Conservation (phyloP, 139 green algal species). For the Picochlorum costavermella region DNA sequence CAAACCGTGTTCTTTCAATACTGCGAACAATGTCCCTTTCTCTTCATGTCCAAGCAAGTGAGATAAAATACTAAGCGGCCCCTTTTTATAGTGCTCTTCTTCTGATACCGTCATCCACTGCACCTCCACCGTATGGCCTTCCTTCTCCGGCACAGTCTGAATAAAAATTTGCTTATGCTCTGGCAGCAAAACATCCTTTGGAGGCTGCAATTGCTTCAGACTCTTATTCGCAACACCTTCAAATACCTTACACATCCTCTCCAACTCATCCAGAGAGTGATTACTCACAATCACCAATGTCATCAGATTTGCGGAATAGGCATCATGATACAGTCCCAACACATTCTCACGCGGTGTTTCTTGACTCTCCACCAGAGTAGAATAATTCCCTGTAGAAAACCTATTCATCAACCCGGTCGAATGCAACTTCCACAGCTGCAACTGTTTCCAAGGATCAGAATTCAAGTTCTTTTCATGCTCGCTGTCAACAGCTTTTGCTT, state of each 20-base stretch:
- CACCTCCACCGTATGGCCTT: constrained; percentile 69
- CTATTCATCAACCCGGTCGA: constrained; percentile 5
- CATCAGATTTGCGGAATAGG: constrained; percentile 76
- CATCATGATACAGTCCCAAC: constrained; percentile 44
- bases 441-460: constrained; percentile 63
- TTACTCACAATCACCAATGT: constrained; percentile 50
- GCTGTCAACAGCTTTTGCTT: constrained; percentile 70
- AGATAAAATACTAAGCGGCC: constrained; percentile 58
- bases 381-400: constrained; percentile 62
- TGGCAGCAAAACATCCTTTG: constrained; percentile 10
- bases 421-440: constrained; percentile 67
- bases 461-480: constrained; percentile 86
- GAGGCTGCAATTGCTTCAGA: constrained; percentile 25
- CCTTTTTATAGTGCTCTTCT: constrained; percentile 36
- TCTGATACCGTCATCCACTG: constrained; percentile 54
- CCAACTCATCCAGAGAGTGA: constrained; percentile 57
- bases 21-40: constrained; percentile 68
- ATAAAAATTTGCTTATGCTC: constrained; percentile 28
- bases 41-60: constrained; percentile 86
- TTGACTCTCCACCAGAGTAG: no score
- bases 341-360: constrained; percentile 25
- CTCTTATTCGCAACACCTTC: constrained; percentile 35
- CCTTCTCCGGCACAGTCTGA: constrained; percentile 59
- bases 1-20: constrained; percentile 67
- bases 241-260: constrained; percentile 53